Percentiles rank a stretch among this genome's conserved stretches.
phyloP scores from a whole-genome alignment of 495 filamentous ascomycete species.

The Neurospora cerealis region DNA sequence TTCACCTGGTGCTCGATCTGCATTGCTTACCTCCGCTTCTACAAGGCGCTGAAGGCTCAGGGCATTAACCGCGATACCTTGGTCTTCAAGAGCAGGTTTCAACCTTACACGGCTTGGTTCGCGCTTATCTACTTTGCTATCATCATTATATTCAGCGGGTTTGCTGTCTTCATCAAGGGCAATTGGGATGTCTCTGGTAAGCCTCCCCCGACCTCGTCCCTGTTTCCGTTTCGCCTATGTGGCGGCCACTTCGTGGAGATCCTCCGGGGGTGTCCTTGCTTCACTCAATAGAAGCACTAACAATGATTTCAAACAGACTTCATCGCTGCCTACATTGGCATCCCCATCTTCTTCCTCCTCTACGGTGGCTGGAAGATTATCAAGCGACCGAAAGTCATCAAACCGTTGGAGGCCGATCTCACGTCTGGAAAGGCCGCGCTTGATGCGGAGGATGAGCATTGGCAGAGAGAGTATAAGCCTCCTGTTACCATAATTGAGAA shows the following conservation, averaged over 20 bases:
- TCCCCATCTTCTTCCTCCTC: constrained; percentile 47
- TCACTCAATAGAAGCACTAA: neutral
- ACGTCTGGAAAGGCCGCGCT: constrained; percentile 6
- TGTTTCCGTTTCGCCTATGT: constrained; percentile 8
- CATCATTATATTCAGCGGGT: constrained; percentile 51
- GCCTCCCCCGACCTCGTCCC: constrained; percentile 15
- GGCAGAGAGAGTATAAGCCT: neutral
- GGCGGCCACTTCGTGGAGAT: neutral
- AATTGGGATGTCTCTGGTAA: constrained; percentile 22
- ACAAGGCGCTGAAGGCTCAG: constrained; percentile 41
- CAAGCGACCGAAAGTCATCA: constrained; percentile 2
- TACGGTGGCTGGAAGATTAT: constrained; percentile 25
- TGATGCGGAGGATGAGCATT: constrained; percentile 7
- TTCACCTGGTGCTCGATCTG: constrained; percentile 47
- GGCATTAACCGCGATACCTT: constrained; percentile 33
- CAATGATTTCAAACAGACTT: constrained; percentile 22
- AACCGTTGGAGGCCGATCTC: constrained; percentile 1
- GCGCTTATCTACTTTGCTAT: constrained; percentile 39
- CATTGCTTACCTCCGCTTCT: constrained; percentile 52
- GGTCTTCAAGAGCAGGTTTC: constrained; percentile 41
- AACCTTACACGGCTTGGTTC: constrained; percentile 45
- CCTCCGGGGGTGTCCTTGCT: neutral
- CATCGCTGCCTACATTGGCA: constrained; percentile 54
- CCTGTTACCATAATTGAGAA: neutral
- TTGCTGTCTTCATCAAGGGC: constrained; percentile 50